These are phyloP conservation scores for Dipodascopsis uninucleata DNA, from an alignment of 805 yeast species.

Conservation along the genomic window DNA sequence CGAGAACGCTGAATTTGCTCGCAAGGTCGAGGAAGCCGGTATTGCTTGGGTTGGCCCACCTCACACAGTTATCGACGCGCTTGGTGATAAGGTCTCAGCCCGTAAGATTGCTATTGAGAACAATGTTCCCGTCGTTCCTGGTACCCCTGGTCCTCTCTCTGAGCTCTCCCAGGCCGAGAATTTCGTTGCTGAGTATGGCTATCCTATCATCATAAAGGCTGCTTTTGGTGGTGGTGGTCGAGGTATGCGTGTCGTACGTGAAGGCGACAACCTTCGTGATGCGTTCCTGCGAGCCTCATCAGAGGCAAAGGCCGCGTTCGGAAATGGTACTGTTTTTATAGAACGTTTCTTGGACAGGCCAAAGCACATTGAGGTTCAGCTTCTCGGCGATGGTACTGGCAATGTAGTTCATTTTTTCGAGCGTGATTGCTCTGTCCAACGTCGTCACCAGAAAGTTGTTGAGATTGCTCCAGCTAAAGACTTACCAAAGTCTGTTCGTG, in stretches of 20 bases:
- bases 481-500: constrained; percentile 75
- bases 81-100: constrained; percentile 96
- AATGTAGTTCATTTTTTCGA: constrained; percentile 93
- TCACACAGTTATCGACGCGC: constrained; percentile 79
- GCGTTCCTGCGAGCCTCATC: constrained; percentile 92
- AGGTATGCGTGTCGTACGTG: constrained; percentile 98
- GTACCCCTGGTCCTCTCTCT: constrained; percentile 96
- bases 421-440: constrained; percentile 99
- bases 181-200: constrained; percentile 82
- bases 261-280: constrained; percentile 87
- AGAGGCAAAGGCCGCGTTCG: constrained; percentile 93
- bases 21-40: constrained; percentile 84
- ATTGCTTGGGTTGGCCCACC: constrained; percentile 97
- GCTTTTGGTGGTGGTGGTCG: constrained; percentile 99
- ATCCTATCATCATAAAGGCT: constrained; percentile 95
- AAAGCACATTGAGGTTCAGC: constrained; percentile 96
- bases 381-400: constrained; percentile 89
- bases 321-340: constrained; percentile 96
- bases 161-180: constrained; percentile 68
- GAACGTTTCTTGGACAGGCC: constrained; percentile 94
- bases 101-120: constrained; percentile 78
- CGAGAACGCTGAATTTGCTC: constrained; percentile 90
- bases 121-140: constrained; percentile 91
- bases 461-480: constrained; percentile 98
- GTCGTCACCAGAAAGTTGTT: constrained; percentile 98